Evolutionary conservation across 257 asterid species (phyloP).

Genomic region (Plantago elongata): DNA sequence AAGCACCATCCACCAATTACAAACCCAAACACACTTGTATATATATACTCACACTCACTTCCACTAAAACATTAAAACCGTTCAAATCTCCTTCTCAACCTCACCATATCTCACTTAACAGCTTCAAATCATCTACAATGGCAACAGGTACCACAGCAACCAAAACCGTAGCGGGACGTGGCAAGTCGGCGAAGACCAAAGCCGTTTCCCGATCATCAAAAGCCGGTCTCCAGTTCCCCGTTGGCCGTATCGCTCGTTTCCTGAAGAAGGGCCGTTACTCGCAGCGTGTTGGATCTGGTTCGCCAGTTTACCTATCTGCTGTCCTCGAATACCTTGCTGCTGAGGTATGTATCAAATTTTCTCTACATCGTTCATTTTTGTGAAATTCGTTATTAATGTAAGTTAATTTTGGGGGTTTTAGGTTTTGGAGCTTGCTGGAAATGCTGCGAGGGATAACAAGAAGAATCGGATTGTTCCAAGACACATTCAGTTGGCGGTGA

Average conservation of each 20-base stretch:
- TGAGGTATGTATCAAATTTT: neutral
- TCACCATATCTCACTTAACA: neutral
- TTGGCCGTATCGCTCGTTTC: slow-evolving; percentile 14
- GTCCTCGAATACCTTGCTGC: slow-evolving; percentile 15
- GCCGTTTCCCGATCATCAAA: slow-evolving; percentile 1
- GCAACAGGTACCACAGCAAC: neutral
- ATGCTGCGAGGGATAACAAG: slow-evolving; percentile 21
- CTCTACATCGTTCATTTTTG: neutral
- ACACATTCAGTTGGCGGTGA: slow-evolving; percentile 23
- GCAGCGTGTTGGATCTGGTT: slow-evolving; percentile 13
- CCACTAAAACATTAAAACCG: neutral
- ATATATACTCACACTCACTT: neutral
- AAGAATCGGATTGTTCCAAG: slow-evolving; percentile 22
- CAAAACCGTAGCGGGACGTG: slow-evolving; percentile 4
- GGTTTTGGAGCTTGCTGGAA: slow-evolving; percentile 18
- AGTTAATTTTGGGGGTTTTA: neutral
- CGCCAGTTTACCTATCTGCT: slow-evolving; percentile 14
- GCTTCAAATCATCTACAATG: neutral
- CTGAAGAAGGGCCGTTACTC: slow-evolving; percentile 13
- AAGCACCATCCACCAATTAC: slow-evolving; percentile 10
- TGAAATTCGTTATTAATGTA: neutral
- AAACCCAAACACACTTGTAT: neutral
- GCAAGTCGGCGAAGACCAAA: neutral
- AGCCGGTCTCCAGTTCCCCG: slow-evolving; percentile 19
- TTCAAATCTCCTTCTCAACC: neutral